Evolutionary conservation across 129 eudicot genomes (phyloP).

Genomic region (Helichrysum umbraculigerum): DNA sequence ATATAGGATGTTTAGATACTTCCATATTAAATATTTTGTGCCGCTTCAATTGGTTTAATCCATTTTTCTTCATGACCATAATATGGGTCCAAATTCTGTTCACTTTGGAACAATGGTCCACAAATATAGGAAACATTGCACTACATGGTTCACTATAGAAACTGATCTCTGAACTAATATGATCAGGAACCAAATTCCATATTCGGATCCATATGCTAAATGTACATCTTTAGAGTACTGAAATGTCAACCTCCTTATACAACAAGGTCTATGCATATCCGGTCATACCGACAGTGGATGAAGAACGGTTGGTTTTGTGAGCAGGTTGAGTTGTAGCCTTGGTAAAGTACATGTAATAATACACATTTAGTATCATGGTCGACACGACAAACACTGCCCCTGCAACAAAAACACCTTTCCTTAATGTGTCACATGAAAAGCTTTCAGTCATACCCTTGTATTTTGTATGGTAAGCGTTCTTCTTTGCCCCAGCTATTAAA

Average conservation of each 20-base stretch:
- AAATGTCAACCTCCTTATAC: constrained; percentile 2
- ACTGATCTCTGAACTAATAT: background rate
- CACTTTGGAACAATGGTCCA: background rate
- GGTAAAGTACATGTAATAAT: constrained; percentile 88
- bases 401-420: constrained; percentile 93
- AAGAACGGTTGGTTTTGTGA: constrained; percentile 60
- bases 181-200: constrained; percentile 24
- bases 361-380: constrained; percentile 81
- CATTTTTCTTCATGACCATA: background rate
- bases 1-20: too few species aligned
- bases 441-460: constrained; percentile 74
- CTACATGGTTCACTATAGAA: background rate
- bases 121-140: background rate
- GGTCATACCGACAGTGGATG: constrained; percentile 69
- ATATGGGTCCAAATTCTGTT: background rate
- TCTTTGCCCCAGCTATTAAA: constrained; percentile 83
- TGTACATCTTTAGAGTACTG: constrained; percentile 23
- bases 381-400: constrained; percentile 90
- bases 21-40: background rate
- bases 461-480: constrained; percentile 88
- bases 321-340: constrained; percentile 76
- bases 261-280: constrained; percentile 56
- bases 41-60: background rate
- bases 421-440: constrained; percentile 80
- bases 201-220: constrained; percentile 20